Evolutionary conservation across 2,329 filamentous ascomycete species (phyloP).

Genomic region (Apiospora rasikravindrae): DNA sequence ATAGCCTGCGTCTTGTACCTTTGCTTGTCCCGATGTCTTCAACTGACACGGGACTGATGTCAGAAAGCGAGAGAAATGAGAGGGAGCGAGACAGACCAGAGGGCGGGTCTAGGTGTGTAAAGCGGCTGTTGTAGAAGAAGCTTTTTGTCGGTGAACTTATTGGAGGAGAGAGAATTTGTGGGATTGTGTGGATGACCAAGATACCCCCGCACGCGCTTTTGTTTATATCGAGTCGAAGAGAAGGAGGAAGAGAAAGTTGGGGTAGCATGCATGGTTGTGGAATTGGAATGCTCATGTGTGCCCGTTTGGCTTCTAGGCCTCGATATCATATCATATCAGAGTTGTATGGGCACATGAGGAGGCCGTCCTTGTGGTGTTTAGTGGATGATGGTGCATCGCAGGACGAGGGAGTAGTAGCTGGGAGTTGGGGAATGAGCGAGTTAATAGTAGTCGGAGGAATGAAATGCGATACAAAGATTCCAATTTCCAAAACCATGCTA

Average conservation of each 20-base stretch:
- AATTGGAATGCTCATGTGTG: background rate
- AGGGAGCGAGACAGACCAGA: background rate
- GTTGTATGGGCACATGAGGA: background rate
- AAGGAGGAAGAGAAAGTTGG: background rate
- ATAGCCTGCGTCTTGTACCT: slow-evolving; percentile 1
- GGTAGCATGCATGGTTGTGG: background rate
- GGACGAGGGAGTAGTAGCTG: background rate
- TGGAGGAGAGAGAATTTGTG: background rate
- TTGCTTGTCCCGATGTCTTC: background rate
- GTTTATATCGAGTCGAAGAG: background rate
- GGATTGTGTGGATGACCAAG: slow-evolving; percentile 16
- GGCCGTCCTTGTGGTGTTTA: background rate
- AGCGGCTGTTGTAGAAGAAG: background rate
- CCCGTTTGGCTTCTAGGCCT: background rate
- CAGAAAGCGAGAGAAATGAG: background rate
- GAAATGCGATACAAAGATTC: background rate
- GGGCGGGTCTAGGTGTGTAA: background rate
- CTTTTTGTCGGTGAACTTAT: background rate
- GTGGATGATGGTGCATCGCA: background rate
- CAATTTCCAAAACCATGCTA: background rate
- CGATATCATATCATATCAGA: background rate
- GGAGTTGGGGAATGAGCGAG: background rate
- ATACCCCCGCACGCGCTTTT: slow-evolving; percentile 13
- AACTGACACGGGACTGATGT: background rate
- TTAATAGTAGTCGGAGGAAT: background rate